Base-by-base conservation (phyloP, 2,329 filamentous ascomycete genomes). In the Magnaporthiopsis incrustans region DNA sequence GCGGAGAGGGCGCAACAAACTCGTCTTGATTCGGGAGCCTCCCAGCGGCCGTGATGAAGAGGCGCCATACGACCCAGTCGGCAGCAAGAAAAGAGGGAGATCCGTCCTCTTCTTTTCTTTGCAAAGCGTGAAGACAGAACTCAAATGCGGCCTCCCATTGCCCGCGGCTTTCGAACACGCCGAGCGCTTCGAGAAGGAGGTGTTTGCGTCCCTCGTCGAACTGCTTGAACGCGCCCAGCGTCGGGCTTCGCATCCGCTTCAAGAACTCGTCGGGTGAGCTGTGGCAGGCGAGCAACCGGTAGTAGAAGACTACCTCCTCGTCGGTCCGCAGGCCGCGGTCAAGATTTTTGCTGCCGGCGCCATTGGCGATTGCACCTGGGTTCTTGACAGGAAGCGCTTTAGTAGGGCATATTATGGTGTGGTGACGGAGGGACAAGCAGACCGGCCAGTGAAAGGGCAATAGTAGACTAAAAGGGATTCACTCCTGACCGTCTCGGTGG, bases 271-370 rank as follows among this genome's bases (percentile, higher is more conserved):
- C 76, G 0, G 71, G 69, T 1, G 74, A 75, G 0, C 78, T 80
- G 12, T 82, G 78, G 4, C 73, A 74, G 35, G 77, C 75, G 0
- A 81, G 70, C 27, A 84, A 75, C 1, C 78, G 75, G 66, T 82
- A 84, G 25, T 82, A 76, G 2, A 84, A 74, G 0, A 81, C 73
- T 2, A 81, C 76, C 66, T 84, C 82, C 65, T 84, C 79, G 65
- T 84, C 82, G 0, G 77, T 77, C 56, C 76, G 74, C 35, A 83
- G 73, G 7, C 71, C 70, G 35, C 74, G 70, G 32, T 72, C 73
- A 1, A 70, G 57, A 25, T 0, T 22, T 56, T 56, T 63, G 18
- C 57, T 25, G 3, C 63, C 33, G 10, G 53, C 58, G 0, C 53
- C 35, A 14, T 64, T 53, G 10, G 64, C 68, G 69, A 2, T 61